These are phyloP conservation scores for Astrephomene gubernaculifera DNA, from an alignment of 139 green algal genomes.

Conservation along the genomic window DNA sequence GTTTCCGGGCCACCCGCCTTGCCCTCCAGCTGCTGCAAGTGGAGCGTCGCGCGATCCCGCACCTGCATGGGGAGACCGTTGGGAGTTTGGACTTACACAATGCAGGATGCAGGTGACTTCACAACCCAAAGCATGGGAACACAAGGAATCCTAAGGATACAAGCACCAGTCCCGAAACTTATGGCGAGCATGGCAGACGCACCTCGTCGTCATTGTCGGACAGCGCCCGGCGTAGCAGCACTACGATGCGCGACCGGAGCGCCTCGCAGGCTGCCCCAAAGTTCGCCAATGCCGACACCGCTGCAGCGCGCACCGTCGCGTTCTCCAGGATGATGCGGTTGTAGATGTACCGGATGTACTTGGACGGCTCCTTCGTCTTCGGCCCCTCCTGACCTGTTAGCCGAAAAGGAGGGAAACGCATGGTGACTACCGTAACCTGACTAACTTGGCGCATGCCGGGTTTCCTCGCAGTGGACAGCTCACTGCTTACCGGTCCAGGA, in stretches of 20 bases:
- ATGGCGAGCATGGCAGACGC: too few species aligned
- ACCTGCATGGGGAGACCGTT: constrained; percentile 67
- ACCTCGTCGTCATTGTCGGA: constrained; percentile 98
- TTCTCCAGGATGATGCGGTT: constrained; percentile 99
- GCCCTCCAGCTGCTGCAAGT: constrained; percentile 88
- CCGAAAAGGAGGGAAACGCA: background rate
- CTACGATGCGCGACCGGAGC: constrained; percentile 81
- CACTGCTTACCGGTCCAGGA: too few species aligned
- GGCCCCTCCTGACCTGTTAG: constrained; percentile 60
- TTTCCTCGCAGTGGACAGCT: too few species aligned
- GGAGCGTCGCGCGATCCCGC: constrained; percentile 95
- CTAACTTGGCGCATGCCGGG: too few species aligned
- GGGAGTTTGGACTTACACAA: too few species aligned
- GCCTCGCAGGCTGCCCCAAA: constrained; percentile 84
- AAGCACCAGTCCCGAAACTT: too few species aligned
- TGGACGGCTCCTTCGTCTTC: constrained; percentile 75
- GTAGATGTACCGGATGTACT: constrained; percentile 98
- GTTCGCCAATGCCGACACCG: constrained; percentile 88
- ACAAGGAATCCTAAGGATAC: too few species aligned
- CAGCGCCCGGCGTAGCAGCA: constrained; percentile 93
- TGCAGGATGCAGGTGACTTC: too few species aligned
- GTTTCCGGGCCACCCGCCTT: constrained; percentile 60
- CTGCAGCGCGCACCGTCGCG: constrained; percentile 95
- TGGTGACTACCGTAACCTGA: too few species aligned
- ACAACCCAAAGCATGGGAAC: too few species aligned